phyloP scores from a whole-genome alignment of 495 filamentous ascomycete genomes.

The Penicillium malachiteum region DNA sequence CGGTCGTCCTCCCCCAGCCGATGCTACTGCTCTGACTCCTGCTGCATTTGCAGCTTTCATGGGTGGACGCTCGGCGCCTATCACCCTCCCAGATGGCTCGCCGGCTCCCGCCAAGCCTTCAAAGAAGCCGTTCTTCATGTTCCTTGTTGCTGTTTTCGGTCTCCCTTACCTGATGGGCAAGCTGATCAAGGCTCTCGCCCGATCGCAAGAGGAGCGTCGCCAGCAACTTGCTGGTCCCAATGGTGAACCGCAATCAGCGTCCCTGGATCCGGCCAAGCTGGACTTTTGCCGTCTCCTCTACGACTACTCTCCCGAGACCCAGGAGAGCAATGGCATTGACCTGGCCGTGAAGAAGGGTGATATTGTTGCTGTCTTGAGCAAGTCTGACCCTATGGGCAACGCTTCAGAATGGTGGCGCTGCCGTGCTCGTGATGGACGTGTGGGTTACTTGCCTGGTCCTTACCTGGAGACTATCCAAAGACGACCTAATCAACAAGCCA shows the following conservation, averaged over 20 bases:
- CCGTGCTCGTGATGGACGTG: constrained; percentile 82
- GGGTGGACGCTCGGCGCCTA: constrained; percentile 38
- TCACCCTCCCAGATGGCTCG: constrained; percentile 54
- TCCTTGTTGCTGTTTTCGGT: constrained; percentile 90
- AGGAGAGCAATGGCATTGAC: constrained; percentile 72
- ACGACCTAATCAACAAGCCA: constrained; percentile 58
- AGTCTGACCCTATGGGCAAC: constrained; percentile 88
- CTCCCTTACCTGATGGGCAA: constrained; percentile 95
- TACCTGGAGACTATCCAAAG: constrained; percentile 84
- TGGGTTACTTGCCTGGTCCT: constrained; percentile 85
- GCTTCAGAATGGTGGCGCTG: constrained; percentile 97
- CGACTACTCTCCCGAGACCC: constrained; percentile 80
- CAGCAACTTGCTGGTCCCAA: constrained; percentile 51
- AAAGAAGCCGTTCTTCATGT: constrained; percentile 94
- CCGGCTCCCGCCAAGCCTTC: constrained; percentile 68
- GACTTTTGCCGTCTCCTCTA: constrained; percentile 94
- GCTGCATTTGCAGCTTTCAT: constrained; percentile 87
- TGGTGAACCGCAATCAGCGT: constrained; percentile 44
- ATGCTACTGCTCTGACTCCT: constrained; percentile 81
- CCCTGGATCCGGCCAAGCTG: constrained; percentile 78
- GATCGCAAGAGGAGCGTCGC: constrained; percentile 70
- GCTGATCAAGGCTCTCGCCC: constrained; percentile 79
- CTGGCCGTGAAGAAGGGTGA: constrained; percentile 93
- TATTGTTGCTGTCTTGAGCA: constrained; percentile 89
- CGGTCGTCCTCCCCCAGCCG: constrained; percentile 85